Base-by-base conservation (phyloP, 2,329 filamentous ascomycete genomes). In the Colletotrichum aenigma region DNA sequence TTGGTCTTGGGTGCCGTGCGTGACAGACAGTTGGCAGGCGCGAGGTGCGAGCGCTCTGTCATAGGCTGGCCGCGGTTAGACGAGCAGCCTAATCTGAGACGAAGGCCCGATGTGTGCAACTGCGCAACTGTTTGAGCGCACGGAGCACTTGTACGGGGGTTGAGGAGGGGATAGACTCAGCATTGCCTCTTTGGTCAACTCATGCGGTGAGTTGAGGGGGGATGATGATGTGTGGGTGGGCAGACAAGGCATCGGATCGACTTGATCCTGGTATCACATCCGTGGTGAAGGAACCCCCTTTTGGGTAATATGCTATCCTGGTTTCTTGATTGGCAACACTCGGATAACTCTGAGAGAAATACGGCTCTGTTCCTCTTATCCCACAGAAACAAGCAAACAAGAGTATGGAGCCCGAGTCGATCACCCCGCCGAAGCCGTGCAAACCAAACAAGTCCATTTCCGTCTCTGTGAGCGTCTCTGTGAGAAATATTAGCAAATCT, bases 61-160 rank as follows among this genome's bases (percentile, higher is more conserved):
- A 60, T 75, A n/a, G 70, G 64, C 70, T 58, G 58, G 73, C 64
- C 64, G 73, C 73, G 73, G 70, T 75, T 68, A 69, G 73, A 75
- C 64, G 48, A 69, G 73, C 65, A 73, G 73, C 65, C 58, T 52
- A 75, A 73, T 75, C 73, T 75, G 73, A 75, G 73, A 75, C 73
- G 73, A 65, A 73, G 65, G 62, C 60, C 73, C 58, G 73, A 75
- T 75, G 70, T 73, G 58, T 75, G 70, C 70, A 73, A 73, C 73
- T 67, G 70, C 70, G 64, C 64, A 75, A 75, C 70, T 75, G 73
- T 75, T 75, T 75, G 73, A 73, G 73, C 73, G 73, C 73, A 75
- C 73, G 58, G 73, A 75, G 70, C 73, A 64, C 38, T 64, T 73
- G 55, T 60, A 75, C 64, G 73, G 48, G 34, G 18, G 64, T 48